Percentiles rank a stretch among this genome's conserved stretches.
Evolutionary conservation across 805 yeast genomes (phyloP).

Genomic region (Yarrowia deformans): DNA sequence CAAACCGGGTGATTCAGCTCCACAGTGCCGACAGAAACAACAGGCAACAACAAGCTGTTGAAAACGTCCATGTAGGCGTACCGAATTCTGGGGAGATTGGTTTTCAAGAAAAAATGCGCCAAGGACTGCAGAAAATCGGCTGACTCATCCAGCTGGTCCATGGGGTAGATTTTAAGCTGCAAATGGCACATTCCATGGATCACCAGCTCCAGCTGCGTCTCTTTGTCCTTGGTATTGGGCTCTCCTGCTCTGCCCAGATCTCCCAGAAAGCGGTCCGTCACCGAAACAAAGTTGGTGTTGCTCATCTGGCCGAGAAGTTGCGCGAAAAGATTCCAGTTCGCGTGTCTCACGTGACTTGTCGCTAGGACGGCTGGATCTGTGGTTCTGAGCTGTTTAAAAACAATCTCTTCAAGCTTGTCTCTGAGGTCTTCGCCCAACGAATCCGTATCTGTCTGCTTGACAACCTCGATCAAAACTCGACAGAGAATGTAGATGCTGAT

Average conservation of each 20-base stretch:
- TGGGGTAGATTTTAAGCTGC: conserved; percentile 78
- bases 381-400: conserved; percentile 84
- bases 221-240: conserved; percentile 57
- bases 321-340: conserved; percentile 94
- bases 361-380: conserved; percentile 80
- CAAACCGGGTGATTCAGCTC: conserved; percentile 96
- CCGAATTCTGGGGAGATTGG: conserved; percentile 69
- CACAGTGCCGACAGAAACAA: conserved; percentile 87
- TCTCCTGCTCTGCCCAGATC: conserved; percentile 85
- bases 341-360: conserved; percentile 76
- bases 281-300: conserved; percentile 78
- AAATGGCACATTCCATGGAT: conserved; percentile 93
- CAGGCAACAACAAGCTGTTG: conserved; percentile 73
- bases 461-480: conserved; percentile 90
- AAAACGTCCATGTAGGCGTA: conserved; percentile 87
- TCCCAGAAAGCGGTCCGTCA: conserved; percentile 91
- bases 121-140: conserved; percentile 88
- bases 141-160: conserved; percentile 89
- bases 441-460: conserved; percentile 81
- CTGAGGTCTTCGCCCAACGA: conserved; percentile 79
- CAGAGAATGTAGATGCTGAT: conserved; percentile 89
- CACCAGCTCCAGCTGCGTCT: conserved; percentile 71
- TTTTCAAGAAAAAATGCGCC: conserved; percentile 76
- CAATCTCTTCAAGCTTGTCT: conserved; percentile 88
- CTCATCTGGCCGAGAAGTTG: conserved; percentile 91